Conservation (phyloP, 306 rosid genomes). For the Vigna hirtella region DNA sequence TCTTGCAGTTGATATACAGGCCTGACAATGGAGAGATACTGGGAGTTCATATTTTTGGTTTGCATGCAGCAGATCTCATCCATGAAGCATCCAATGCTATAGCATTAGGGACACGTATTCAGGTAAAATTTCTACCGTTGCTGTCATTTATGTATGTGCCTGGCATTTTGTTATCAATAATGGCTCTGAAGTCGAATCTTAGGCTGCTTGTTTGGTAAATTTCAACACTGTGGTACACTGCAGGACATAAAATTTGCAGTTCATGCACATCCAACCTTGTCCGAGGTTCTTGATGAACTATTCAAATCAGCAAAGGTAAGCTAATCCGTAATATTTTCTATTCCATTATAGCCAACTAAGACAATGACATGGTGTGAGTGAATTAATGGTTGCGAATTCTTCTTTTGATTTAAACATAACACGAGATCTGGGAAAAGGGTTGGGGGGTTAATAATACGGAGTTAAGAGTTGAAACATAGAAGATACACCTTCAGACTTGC, state of each 20-base stretch:
- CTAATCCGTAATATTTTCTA: constrained; percentile 34
- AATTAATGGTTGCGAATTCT: background rate
- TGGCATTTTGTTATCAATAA: constrained; percentile 18
- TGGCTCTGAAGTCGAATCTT: background rate
- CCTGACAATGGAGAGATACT: constrained; percentile 98
- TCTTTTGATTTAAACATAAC: constrained; percentile 1
- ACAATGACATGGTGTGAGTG: background rate
- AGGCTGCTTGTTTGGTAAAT: constrained; percentile 15
- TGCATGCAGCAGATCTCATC: constrained; percentile 99
- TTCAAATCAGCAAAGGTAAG: constrained; percentile 96
- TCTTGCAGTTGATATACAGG: constrained; percentile 88
- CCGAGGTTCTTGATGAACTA: constrained; percentile 94
- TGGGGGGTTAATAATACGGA: background rate
- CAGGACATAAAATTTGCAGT: constrained; percentile 90
- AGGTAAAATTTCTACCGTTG: constrained; percentile 52
- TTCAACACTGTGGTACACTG: constrained; percentile 39
- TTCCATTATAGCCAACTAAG: constrained; percentile 12
- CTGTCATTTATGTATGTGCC: background rate
- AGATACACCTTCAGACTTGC: background rate
- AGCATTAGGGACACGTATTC: constrained; percentile 88
- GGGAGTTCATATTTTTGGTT: constrained; percentile 95
- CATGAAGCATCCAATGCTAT: constrained; percentile 99
- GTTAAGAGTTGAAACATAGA: constrained; percentile 17
- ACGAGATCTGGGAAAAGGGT: background rate
- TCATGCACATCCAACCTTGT: constrained; percentile 97